Evolutionary conservation across 73 alveolate genomes (phyloP), one percentile per base, ranked within the genome.

Genomic region (Paramecium caudatum): DNA sequence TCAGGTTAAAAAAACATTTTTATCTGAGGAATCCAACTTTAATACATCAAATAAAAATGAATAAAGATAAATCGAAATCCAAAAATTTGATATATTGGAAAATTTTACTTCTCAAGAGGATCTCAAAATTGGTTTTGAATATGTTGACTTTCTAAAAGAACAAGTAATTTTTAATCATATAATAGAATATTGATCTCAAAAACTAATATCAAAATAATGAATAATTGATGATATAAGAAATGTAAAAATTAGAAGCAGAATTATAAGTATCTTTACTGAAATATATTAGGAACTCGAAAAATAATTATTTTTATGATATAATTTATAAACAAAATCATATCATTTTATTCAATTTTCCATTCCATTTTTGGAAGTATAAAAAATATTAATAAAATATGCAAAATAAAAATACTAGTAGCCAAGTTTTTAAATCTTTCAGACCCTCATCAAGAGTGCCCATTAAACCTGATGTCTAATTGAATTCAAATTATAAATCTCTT

Each of bases 1-100:
- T 55, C 30, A 55, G 12, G 80, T 55, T 8, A 55, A 55, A 23
- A 55, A 55, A 55, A 55, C 80, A 55, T 55, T 55, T 55, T 55
- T 55, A 21, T 55, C 80, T 23, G 80, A 55, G n/a, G 80, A 55
- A 55, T 55, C 80, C 7, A 55, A 55, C 30, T 55, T 55, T 23
- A 19, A 55, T 27, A 55, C 80, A 19, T 55, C 80, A 27, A 15
- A 55, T 19, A 23, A 55, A 23, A 55, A 55, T 21, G 80, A 55
- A 23, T 55, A 55, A 55, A 55, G 30, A 55, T 25, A 55, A 55
- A 55, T 55, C 3, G 80, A 55, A 55, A 55, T 55, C 1, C 23
- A 55, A 21, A 23, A 43, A 55, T 55, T 55, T 12, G 80, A 55
- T 21, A 55, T 55, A 16, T 23, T 27, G 30, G 80, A 55, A 23